Evolutionary conservation across 2,329 filamentous ascomycete species (phyloP), one percentile per base, ranked within the genome.

Genomic region (Chaetothyriales sp.): DNA sequence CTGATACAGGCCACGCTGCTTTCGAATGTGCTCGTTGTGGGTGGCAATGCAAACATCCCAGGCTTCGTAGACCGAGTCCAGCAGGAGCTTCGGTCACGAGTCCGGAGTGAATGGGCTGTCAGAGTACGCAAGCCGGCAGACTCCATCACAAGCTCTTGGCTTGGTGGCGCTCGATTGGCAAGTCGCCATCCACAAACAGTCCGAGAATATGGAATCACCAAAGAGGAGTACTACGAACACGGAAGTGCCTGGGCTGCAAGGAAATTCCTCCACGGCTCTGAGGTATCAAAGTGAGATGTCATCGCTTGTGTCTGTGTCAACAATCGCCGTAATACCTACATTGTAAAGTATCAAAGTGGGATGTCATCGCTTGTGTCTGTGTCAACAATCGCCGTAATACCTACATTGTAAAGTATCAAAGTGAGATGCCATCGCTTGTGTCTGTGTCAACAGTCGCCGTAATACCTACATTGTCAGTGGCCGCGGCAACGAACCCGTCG

Each of bases 161-260:
- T 81, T 10, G 92, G 92, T 15, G 90, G 83, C n/a, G 85, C 85
- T 19, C 77, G 81, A 53, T 73, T 95, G 51, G 88, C 88, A 0
- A 56, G 52, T 48, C 78, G 71, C 48, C 82, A 89, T 61, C 73
- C 75, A 44, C 75, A 85, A 43, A 72, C 73, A 48, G 58, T 94
- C 49, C 76, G 81, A 54, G 76, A 76, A 47, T 68, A 89, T 10
- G 77, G 81, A 1, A 85, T 95, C n/a, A 92, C 86, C 0, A 87
- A 86, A 64, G 78, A 85, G 55, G 88, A 98, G 64, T 98, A 98
- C 66, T 81, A 92, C 49, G 92, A 98, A 67, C 70, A 89, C 63
- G 92, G 92, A 7, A 79, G 77, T 51, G 73, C 71, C 1, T 90
- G 86, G 86, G 75, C 86, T 20, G 80, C 80, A 25, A 82, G 80